Conservation (phyloP, 768 basidiomycete species). For the Infundibulicybe gibba region DNA sequence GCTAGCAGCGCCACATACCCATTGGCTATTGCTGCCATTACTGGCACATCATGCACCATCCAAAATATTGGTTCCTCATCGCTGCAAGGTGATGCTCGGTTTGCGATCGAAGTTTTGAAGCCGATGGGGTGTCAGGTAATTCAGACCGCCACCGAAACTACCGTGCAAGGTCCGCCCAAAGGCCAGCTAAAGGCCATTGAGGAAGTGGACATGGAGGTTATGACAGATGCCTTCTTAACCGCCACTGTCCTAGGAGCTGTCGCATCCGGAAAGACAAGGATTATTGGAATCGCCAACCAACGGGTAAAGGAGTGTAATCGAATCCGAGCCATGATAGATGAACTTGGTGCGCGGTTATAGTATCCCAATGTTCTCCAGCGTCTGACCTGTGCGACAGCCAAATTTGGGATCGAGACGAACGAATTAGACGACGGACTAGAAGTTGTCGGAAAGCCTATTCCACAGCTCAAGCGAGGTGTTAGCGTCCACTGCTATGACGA, state of each 20-base stretch:
- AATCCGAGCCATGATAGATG: conserved; percentile 94
- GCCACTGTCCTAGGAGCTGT: conserved; percentile 92
- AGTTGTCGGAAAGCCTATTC: conserved; percentile 72
- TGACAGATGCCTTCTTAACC: conserved; percentile 99
- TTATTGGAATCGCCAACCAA: conserved; percentile 96
- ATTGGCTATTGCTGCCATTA: conserved; percentile 94
- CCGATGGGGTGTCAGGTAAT: conserved; percentile 92
- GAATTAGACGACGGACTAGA: conserved; percentile 94
- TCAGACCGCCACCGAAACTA: conserved; percentile 87
- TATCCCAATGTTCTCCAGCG: not conserved
- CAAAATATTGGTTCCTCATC: conserved; percentile 86
- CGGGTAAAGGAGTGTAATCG: conserved; percentile 98
- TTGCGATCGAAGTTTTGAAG: conserved; percentile 89
- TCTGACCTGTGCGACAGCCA: conserved; percentile 46
- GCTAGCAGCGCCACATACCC: conserved; percentile 97
- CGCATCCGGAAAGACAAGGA: conserved; percentile 66
- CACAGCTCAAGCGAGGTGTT: conserved; percentile 61
- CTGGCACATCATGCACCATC: conserved; percentile 94
- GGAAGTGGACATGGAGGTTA: conserved; percentile 96
- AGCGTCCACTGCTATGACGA: conserved; percentile 97
- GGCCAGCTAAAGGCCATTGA: conserved; percentile 82
- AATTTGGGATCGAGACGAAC: conserved; percentile 90
- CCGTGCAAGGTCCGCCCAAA: conserved; percentile 84
- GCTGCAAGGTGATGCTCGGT: conserved; percentile 95
- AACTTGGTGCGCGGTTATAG: conserved; percentile 64